These are phyloP conservation scores for Botrytis byssoidea DNA, from an alignment of 2,329 filamentous ascomycete species.

Conservation along the genomic window DNA sequence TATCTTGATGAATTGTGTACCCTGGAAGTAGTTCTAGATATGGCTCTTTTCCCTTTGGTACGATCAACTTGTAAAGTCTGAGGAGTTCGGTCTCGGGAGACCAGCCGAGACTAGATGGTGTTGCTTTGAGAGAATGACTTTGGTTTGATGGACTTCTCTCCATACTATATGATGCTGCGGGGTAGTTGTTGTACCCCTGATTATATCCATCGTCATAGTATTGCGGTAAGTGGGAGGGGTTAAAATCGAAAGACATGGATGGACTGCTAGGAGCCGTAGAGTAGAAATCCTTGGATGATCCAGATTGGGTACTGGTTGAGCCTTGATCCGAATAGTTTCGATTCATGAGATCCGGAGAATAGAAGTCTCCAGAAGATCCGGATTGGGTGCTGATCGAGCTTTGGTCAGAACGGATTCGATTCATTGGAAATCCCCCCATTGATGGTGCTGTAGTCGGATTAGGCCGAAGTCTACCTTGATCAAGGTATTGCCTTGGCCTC, in stretches of 20 bases:
- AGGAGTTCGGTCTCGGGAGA: conserved; percentile 16
- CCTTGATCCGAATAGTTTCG: conserved; percentile 17
- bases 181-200: conserved; percentile 5
- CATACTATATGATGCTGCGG: neutral
- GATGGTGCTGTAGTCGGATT: neutral
- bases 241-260: conserved; percentile 13
- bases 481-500: neutral
- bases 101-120: conserved; percentile 28
- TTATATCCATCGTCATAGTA: conserved; percentile 1
- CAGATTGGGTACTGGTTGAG: conserved; percentile 18
- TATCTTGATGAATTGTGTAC: conserved; percentile 2
- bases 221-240: neutral
- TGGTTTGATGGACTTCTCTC: neutral
- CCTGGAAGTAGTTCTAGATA: conserved; percentile 26
- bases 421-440: conserved; percentile 15
- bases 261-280: conserved; percentile 6
- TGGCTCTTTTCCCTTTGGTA: conserved; percentile 28
- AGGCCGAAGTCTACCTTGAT: neutral
- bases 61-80: conserved; percentile 28
- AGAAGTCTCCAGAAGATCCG: neutral
- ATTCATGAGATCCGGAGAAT: conserved; percentile 17
- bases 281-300: conserved; percentile 1
- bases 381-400: conserved; percentile 22
- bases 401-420: conserved; percentile 17
- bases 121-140: conserved; percentile 15